phyloP scores from a whole-genome alignment of 495 filamentous ascomycete species.

The Neurospora cerealis region DNA sequence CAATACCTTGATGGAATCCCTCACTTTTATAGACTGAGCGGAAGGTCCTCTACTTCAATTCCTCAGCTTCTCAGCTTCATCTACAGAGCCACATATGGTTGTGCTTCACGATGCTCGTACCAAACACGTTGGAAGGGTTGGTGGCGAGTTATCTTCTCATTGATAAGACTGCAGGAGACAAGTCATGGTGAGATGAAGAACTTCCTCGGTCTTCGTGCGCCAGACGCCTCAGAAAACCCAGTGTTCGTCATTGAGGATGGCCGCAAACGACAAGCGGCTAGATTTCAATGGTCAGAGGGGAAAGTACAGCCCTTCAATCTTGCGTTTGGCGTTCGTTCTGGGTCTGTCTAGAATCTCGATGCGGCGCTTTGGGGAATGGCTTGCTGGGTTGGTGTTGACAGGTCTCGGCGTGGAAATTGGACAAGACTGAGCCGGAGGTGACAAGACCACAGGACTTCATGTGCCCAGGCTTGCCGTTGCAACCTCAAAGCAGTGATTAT shows the following conservation, averaged over 20 bases:
- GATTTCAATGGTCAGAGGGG: neutral
- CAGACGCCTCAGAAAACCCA: neutral
- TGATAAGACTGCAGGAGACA: neutral
- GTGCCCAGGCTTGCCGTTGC: neutral
- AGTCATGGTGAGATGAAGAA: neutral
- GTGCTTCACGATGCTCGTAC: neutral
- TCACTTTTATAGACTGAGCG: neutral
- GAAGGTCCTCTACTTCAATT: neutral
- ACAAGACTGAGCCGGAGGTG: neutral
- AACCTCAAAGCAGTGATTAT: neutral
- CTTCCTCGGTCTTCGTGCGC: neutral
- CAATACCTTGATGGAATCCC: neutral
- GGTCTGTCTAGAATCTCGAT: neutral
- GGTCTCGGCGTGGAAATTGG: neutral
- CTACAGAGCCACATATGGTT: neutral
- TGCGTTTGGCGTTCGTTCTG: neutral
- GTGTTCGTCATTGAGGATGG: neutral
- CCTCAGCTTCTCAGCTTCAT: neutral
- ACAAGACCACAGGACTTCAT: neutral
- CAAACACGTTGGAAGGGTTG: neutral
- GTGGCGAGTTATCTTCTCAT: neutral
- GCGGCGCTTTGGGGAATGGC: neutral
- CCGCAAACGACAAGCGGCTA: neutral
- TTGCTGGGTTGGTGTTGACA: neutral
- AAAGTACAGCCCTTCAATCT: neutral